These are phyloP conservation scores for Emericellopsis atlantica DNA, from an alignment of 2,329 filamentous ascomycete genomes.

Conservation along the genomic window DNA sequence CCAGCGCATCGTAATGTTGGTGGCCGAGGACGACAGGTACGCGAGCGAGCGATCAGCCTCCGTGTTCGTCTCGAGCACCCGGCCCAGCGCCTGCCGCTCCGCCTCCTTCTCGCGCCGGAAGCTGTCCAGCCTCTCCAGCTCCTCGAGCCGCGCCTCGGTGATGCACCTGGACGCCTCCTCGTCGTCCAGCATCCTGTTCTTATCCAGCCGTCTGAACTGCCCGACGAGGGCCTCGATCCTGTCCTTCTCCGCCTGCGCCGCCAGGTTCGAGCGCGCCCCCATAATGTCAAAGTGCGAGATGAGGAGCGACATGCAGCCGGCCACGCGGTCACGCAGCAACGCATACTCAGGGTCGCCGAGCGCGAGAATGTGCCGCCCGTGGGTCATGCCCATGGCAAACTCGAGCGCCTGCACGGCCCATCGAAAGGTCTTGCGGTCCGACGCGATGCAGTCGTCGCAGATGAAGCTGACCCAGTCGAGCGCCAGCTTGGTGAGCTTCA, in stretches of 20 bases:
- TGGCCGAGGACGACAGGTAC: slow-evolving; percentile 84
- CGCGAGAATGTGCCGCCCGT: slow-evolving; percentile 83
- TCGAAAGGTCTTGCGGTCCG: slow-evolving; percentile 89
- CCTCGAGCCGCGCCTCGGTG: slow-evolving; percentile 60
- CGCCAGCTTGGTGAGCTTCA: slow-evolving; percentile 84
- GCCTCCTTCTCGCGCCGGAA: slow-evolving; percentile 66
- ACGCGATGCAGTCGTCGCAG: slow-evolving; percentile 89
- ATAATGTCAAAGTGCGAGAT: slow-evolving; percentile 99
- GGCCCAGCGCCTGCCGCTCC: slow-evolving; percentile 76
- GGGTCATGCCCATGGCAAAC: slow-evolving; percentile 95
- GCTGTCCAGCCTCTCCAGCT: slow-evolving; percentile 67
- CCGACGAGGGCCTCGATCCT: slow-evolving; percentile 68
- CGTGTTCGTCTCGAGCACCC: slow-evolving; percentile 86
- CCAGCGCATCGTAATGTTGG: slow-evolving; percentile 92
- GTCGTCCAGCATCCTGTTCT: slow-evolving; percentile 62
- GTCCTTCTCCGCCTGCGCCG: slow-evolving; percentile 88
- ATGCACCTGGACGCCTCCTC: slow-evolving; percentile 71
- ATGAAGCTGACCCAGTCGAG: slow-evolving; percentile 98
- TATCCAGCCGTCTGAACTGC: slow-evolving; percentile 65
- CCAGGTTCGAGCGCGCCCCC: slow-evolving; percentile 85
- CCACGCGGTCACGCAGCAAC: slow-evolving; percentile 73
- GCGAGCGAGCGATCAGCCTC: slow-evolving; percentile 93
- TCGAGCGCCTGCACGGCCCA: slow-evolving; percentile 95
- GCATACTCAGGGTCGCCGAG: slow-evolving; percentile 82
- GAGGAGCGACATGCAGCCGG: slow-evolving; percentile 91